Evolutionary conservation across 164 flowering plant genomes (phyloP), one percentile per base, ranked within the genome.

Genomic region (Brasenia schreberi): DNA sequence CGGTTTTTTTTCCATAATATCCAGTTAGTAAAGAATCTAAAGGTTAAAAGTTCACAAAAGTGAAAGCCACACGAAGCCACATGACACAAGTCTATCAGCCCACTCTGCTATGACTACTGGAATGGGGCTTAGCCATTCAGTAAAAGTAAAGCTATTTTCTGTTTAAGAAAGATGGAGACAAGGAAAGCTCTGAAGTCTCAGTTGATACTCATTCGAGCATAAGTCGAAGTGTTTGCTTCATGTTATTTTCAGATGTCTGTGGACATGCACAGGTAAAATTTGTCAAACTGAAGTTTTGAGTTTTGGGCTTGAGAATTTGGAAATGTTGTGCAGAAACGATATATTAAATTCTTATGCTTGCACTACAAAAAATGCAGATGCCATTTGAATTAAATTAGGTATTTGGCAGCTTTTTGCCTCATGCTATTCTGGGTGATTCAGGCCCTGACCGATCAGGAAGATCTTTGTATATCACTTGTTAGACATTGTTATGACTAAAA

Each of bases 11-110:
- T 80, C 79, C 79, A 64, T 78, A 81, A 76, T 66, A 77, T 91
- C 92, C 97, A 87, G 97, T 87, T 78, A 83, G 81, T 72, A 84
- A 82, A 82, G 85, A 81, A 80, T 71, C 65, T 81, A 87, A 76
- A 87, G 90, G 79, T 76, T 82, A 78, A 12, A 81, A 87, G 79
- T 80, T 89, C 86, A 80, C 78, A 78, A 92, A 87, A 82, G 88
- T 81, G 83, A 63, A 82, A 85, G 82, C 74, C 67, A 75, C 73
- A 64, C 67, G 73, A 82, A 85, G 82, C 74, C 67, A 75, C 73
- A 64, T 67, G 73, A 72, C 69, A 79, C 77, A 81, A 80, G 87
- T 78, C 64, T 74, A 67, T 75, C 86, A 79, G 84, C 77, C 76
- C 75, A 73, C 80, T 76, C 74, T 72, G 80, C 78, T 80, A 76